phyloP scores from a whole-genome alignment of 352 stramenopile species.

The Phytophthora macrochlamydospora region DNA sequence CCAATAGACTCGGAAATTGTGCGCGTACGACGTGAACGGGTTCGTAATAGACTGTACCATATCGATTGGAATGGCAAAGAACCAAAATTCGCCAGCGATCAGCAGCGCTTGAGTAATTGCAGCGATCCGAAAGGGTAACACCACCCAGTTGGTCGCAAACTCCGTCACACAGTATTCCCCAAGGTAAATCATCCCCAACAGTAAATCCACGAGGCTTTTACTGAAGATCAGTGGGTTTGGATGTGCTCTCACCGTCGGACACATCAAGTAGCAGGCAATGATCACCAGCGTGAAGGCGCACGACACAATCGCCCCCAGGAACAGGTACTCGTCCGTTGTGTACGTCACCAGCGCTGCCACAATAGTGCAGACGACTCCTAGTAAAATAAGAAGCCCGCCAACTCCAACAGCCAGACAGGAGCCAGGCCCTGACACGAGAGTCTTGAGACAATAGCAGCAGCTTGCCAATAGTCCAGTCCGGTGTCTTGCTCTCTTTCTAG shows the following conservation, averaged over 20 bases:
- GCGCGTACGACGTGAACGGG: slow-evolving; percentile 86
- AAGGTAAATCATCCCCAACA: slow-evolving; percentile 75
- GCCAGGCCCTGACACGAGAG: slow-evolving; percentile 21
- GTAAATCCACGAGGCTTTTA: slow-evolving; percentile 83
- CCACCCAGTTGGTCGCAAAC: slow-evolving; percentile 48
- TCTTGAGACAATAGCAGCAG: slow-evolving; percentile 29
- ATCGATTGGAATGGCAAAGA: slow-evolving; percentile 89
- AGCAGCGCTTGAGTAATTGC: slow-evolving; percentile 78
- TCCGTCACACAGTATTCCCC: slow-evolving; percentile 80
- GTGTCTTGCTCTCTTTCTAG: slow-evolving; percentile 11
- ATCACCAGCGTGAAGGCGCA: slow-evolving; percentile 76
- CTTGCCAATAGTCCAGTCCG: slow-evolving; percentile 12
- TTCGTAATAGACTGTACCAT: slow-evolving; percentile 91
- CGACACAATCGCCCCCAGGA: slow-evolving; percentile 74
- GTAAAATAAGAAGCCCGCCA: slow-evolving; percentile 39
- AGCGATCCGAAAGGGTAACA: slow-evolving; percentile 64
- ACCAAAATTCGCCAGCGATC: slow-evolving; percentile 89
- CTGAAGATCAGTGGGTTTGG: slow-evolving; percentile 89
- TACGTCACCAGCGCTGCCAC: slow-evolving; percentile 38
- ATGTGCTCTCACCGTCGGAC: slow-evolving; percentile 60
- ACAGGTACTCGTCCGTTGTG: slow-evolving; percentile 67
- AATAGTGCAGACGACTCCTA: slow-evolving; percentile 44
- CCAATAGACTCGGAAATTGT: slow-evolving; percentile 87
- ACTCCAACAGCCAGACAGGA: slow-evolving; percentile 41
- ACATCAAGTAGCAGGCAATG: slow-evolving; percentile 70